Conservation (phyloP, 192 early-diverging fungal genomes). For the Polychytrium aggregatum region DNA sequence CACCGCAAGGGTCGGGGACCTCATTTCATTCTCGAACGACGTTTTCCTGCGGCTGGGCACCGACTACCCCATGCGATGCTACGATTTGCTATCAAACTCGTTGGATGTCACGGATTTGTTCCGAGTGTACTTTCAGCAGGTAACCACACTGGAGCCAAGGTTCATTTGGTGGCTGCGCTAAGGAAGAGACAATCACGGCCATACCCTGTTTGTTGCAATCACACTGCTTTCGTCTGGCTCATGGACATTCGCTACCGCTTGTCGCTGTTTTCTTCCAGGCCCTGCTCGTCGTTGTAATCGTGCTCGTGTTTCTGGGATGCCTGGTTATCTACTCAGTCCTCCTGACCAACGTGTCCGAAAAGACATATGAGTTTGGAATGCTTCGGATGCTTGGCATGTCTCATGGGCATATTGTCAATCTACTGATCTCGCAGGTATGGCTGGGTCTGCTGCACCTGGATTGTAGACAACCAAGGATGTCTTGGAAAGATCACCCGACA, state of each 20-base stretch:
- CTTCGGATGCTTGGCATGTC: constrained; percentile 16
- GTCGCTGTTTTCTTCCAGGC: constrained; percentile 2
- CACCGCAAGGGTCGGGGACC: constrained; percentile 1
- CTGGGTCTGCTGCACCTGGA: too few species aligned
- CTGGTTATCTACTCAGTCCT: constrained; percentile 23
- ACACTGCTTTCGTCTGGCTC: background rate
- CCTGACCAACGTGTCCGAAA: constrained; percentile 21
- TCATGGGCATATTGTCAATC: constrained; percentile 9
- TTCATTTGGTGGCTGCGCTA: too few species aligned
- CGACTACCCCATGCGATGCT: constrained; percentile 6
- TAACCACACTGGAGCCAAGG: too few species aligned
- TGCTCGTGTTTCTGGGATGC: constrained; percentile 10
- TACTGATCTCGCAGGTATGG: constrained; percentile 16
- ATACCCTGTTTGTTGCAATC: too few species aligned
- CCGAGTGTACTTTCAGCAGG: constrained; percentile 14
- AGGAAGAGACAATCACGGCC: background rate
- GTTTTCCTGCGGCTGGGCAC: constrained; percentile 8
- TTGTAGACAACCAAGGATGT: too few species aligned
- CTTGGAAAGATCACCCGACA: too few species aligned
- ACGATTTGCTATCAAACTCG: constrained; percentile 8
- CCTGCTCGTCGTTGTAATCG: constrained; percentile 15
- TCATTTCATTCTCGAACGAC: constrained; percentile 13
- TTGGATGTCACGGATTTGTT: constrained; percentile 15
- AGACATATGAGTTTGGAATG: constrained; percentile 29
- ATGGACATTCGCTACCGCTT: background rate